Evolutionary conservation across 768 basidiomycete species (phyloP).

Genomic region (Mycena capillaripes): DNA sequence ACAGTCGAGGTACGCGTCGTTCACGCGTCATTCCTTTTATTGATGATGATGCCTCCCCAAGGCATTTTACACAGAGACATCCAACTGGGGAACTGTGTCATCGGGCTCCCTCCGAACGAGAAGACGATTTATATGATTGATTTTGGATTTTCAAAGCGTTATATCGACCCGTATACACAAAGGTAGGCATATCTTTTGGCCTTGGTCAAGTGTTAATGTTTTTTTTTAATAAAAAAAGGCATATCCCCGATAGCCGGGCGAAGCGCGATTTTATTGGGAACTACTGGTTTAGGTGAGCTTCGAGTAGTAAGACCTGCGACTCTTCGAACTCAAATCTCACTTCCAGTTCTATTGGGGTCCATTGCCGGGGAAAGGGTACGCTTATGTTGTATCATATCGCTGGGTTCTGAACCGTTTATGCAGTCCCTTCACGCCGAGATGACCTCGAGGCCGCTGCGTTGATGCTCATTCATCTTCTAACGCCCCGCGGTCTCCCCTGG

Average conservation of each 20-base stretch:
- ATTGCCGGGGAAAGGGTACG: constrained; percentile 81
- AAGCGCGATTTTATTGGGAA: constrained; percentile 87
- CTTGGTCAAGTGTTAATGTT: too few species aligned
- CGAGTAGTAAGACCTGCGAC: not conserved
- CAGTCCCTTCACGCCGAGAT: constrained; percentile 85
- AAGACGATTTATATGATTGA: constrained; percentile 85
- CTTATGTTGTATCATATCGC: constrained; percentile 16
- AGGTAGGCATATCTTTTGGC: too few species aligned
- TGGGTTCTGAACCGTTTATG: constrained; percentile 20
- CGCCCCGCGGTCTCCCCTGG: constrained; percentile 82
- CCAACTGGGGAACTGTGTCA: constrained; percentile 82
- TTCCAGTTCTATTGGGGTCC: constrained; percentile 75
- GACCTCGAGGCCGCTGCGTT: constrained; percentile 84
- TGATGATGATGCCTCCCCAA: not conserved
- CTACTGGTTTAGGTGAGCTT: constrained; percentile 80
- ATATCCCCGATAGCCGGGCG: constrained; percentile 77
- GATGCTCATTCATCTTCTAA: constrained; percentile 86
- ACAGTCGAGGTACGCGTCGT: constrained; percentile 62
- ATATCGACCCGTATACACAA: constrained; percentile 73
- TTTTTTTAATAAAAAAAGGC: too few species aligned
- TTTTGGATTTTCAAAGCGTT: constrained; percentile 87
- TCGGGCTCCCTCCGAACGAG: constrained; percentile 73
- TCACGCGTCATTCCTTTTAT: not conserved
- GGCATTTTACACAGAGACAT: constrained; percentile 81
- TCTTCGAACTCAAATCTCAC: not conserved